phyloP scores from a whole-genome alignment of 805 yeast genomes.

The Cyberlindnera misumaiensis region DNA sequence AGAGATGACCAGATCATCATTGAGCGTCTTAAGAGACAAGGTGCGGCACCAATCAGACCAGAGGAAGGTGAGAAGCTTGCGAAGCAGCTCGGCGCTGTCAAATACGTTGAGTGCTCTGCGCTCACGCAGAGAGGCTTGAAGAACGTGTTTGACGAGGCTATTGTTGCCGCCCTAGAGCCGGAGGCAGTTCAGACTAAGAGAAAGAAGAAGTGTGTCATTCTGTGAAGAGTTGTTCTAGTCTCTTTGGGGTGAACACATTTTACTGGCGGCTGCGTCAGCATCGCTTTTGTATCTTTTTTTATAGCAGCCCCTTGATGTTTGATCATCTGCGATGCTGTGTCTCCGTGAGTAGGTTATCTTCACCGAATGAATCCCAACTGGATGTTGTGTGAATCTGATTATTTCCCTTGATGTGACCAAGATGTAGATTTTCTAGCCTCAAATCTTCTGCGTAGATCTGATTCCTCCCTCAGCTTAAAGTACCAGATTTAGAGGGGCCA shows the following conservation, averaged over 20 bases:
- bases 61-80: conserved; percentile 93
- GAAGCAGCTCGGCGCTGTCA: conserved; percentile 88
- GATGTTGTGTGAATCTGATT: neutral
- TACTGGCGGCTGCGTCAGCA: no score
- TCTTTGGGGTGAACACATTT: no score
- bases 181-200: conserved; percentile 78
- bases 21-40: conserved; percentile 86
- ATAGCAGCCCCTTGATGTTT: no score
- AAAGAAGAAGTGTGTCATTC: conserved; percentile 74
- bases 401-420: no score
- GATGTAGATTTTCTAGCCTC: neutral
- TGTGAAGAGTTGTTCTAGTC: no score
- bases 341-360: no score
- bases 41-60: conserved; percentile 74
- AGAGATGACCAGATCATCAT: conserved; percentile 89
- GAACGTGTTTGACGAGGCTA: conserved; percentile 97
- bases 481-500: neutral
- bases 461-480: neutral
- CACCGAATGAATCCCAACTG: neutral
- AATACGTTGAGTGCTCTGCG: conserved; percentile 97
- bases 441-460: neutral
- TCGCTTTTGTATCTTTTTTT: no score
- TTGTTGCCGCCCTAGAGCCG: conserved; percentile 96
- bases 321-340: no score
- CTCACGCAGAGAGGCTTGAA: conserved; percentile 94